Evolutionary conservation across 441 rosid genomes (phyloP), one percentile per base, ranked within the genome.

Genomic region (Capsella rubella): DNA sequence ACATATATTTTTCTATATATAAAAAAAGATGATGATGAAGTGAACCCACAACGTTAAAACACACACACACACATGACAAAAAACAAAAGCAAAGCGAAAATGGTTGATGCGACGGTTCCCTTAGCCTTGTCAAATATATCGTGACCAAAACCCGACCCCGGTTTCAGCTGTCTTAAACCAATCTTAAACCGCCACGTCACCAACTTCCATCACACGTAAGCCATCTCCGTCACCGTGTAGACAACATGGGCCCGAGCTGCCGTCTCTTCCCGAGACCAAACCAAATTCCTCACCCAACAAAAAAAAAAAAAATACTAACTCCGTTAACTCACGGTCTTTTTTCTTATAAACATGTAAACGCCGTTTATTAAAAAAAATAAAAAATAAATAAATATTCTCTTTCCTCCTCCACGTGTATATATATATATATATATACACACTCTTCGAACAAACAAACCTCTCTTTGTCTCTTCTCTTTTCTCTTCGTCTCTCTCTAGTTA

Each of bases 191-290:
- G 80, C 81, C 84, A 84, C 84, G 77, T 80, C 21, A 0, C 0
- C 85, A 25, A 47, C 81, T 80, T 69, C 37, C 8, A 0, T 31
- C 64, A 82, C 87, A 84, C 83, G 87, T 82, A 79, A 86, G 82
- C 84, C 50, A 64, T 69, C 75, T 27, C 70, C 56, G 73, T 85
- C 91, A 84, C 55, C 78, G 65, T 70, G 75, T 81, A 76, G 63
- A 86, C 88, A 58, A 54, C 37, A 57, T 85, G 88, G 82, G 78
- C 80, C 75, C 83, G 52, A 54, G 11, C 25, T 72, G 81, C 81
- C 81, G 74, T 76, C 78, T 60, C 72, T 39, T 58, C 43, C 13
- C 11, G 27, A 63, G 65, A 72, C 80, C 69, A 71, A 37, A 16
- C n/a, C 6, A 21, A 21, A 21, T 46, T 43, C 74, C 63, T 58